phyloP scores from a whole-genome alignment of 176 grass and related monocot species.

The Carex cristatella region DNA sequence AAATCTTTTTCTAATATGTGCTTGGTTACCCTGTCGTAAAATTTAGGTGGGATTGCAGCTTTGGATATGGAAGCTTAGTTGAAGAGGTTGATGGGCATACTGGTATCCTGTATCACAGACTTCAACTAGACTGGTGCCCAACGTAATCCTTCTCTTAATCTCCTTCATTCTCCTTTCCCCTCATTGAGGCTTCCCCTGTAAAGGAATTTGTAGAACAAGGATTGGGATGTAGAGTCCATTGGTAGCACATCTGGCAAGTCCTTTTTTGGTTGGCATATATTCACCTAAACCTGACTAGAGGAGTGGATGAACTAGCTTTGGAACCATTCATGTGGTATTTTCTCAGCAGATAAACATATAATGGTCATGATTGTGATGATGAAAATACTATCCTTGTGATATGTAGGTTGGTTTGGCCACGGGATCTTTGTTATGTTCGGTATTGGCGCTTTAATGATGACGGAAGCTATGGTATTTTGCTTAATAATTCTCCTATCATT shows the following conservation, averaged over 20 bases:
- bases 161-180: neutral
- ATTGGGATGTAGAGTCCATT: neutral
- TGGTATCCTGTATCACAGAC: conserved; percentile 73
- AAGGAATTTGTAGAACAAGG: neutral
- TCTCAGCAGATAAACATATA: neutral
- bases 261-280: neutral
- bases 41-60: conserved; percentile 96
- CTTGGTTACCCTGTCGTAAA: conserved; percentile 13
- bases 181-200: neutral
- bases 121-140: conserved; percentile 83
- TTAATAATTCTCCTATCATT: neutral
- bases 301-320: neutral
- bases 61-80: conserved; percentile 90
- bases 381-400: neutral
- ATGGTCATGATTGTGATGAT: neutral
- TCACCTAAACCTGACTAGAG: neutral
- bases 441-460: conserved; percentile 98
- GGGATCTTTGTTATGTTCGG: conserved; percentile 92
- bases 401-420: conserved; percentile 81
- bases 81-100: conserved; percentile 99
- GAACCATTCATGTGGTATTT: conserved; percentile 2
- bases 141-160: conserved; percentile 42
- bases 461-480: conserved; percentile 81
- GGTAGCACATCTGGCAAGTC: neutral
- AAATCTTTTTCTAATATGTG: conserved; percentile 15